Evolutionary conservation across 805 yeast species (phyloP), one percentile per base, ranked within the genome.

Genomic region (Yamadazyma nakazawae): DNA sequence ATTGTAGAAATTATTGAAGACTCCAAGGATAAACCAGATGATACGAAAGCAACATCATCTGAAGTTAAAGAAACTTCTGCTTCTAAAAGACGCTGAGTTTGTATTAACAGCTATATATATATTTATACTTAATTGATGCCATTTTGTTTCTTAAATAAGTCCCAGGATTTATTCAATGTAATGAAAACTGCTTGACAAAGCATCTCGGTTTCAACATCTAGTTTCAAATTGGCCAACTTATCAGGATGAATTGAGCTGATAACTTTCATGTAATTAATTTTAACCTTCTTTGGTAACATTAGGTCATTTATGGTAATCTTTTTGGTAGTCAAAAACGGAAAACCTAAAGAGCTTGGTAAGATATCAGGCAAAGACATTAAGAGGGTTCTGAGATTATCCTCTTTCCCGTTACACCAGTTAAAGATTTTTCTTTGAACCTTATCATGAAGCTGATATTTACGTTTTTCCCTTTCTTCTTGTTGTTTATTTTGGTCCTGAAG

Each of bases 91-190:
- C 35, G 16, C 18, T 42, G 19, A 34, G 19, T 10, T 11, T 21
- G 40, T 44, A 21, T 18, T 17, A 21, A 35, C 19, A 35, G 28
- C 13, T 13, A 40, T 34, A 17, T 13, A 34, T 37, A 26, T 16
- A 10, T 21, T 14, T 26, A 24, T 17, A 28, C 12, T 25, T 46
- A 46, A 32, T 52, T 49, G 30, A 58, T 50, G 37, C 53, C 54
- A 42, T 86, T 85, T 47, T 78, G 78, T 35, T 62, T 67, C 57
- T 84, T 86, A 63, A 89, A 90, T 17, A 63, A 67, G 54, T 88
- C 97, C 98, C 99, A 94, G 2, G 97, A 90, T 54, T 81, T 78
- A 63, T 90, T 92, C 51, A 94, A 70, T 0, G 82, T 75, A 34
- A 90, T 85, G 60, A 94, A 94, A 0, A 92, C 92, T 19, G 81